These are phyloP conservation scores for Cladorrhinum sp. DNA, from an alignment of 2,329 filamentous ascomycete species.

Conservation along the genomic window DNA sequence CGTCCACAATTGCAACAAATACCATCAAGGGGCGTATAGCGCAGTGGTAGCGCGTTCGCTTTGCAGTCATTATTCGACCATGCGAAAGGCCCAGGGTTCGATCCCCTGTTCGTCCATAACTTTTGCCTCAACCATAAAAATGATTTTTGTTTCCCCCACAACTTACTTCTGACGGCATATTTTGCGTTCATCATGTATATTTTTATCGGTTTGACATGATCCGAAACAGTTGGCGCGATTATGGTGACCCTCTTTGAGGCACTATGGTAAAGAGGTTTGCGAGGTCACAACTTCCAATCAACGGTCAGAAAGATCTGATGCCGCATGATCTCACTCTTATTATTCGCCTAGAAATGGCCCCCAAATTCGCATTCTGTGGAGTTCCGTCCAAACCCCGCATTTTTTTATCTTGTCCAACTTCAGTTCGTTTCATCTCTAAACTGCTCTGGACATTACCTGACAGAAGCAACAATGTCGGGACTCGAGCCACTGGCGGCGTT, in stretches of 20 bases:
- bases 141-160: too few relatives aligned
- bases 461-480: conserved; percentile 4
- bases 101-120: background rate
- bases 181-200: background rate
- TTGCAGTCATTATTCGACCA: background rate
- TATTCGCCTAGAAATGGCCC: too few relatives aligned
- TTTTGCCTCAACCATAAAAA: background rate
- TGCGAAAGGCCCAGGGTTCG: background rate
- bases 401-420: background rate
- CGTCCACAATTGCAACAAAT: background rate
- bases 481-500: conserved; percentile 1
- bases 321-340: too few relatives aligned
- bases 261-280: too few relatives aligned
- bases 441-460: background rate
- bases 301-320: too few relatives aligned
- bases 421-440: background rate
- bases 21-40: background rate
- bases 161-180: background rate
- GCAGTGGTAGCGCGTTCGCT: background rate
- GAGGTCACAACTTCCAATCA: too few relatives aligned
- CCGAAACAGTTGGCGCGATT: too few relatives aligned
- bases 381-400: background rate
- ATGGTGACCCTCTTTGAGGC: too few relatives aligned
- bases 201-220: background rate
- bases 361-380: too few relatives aligned